Evolutionary conservation across 163 green algal species (phyloP).

Genomic region (Chlorella variabilis): DNA sequence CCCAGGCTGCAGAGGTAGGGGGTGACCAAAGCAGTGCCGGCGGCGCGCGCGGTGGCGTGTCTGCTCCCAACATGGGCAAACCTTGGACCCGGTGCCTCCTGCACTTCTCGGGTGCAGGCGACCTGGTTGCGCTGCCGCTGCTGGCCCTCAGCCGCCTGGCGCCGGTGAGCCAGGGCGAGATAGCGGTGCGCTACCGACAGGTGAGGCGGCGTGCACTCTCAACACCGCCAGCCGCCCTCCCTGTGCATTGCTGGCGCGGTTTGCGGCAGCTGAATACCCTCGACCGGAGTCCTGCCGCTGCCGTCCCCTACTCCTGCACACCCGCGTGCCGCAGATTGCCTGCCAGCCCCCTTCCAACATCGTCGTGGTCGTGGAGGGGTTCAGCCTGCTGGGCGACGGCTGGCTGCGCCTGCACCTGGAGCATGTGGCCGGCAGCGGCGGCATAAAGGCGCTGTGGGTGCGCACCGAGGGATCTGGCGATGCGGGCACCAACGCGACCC

Average conservation of each 20-base stretch:
- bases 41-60: background rate
- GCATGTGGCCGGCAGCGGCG: constrained; percentile 13
- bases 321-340: background rate
- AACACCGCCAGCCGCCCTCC: no score
- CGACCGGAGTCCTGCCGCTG: no score
- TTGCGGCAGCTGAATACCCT: no score
- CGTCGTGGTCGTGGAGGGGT: constrained; percentile 4
- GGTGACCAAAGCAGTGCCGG: background rate
- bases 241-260: no score
- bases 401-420: constrained; percentile 25
- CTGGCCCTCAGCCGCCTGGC: constrained; percentile 7
- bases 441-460: background rate
- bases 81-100: background rate
- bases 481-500: background rate
- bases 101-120: background rate
- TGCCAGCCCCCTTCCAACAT: constrained; percentile 1
- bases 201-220: no score
- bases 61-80: background rate
- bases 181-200: constrained; percentile 22
- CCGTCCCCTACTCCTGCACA: background rate
- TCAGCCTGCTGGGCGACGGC: background rate
- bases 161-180: background rate
- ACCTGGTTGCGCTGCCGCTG: background rate
- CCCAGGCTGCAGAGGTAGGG: background rate
- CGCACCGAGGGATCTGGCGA: background rate